Conservation (phyloP, 108 stramenopile species). For the Pseudonitzschia multiseries region DNA sequence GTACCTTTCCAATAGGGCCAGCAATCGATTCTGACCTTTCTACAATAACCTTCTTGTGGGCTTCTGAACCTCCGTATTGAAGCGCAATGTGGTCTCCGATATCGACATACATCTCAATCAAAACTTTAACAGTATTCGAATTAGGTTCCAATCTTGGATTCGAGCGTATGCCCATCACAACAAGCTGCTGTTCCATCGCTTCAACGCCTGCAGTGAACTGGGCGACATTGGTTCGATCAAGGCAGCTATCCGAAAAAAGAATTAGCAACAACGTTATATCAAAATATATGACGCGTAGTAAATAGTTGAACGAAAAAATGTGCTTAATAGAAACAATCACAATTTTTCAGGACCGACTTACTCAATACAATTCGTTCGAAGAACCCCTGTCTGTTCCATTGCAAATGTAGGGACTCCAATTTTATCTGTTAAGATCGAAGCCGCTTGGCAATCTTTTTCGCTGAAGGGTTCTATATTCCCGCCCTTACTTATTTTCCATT, state of each 20-base stretch:
- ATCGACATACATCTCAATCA: slow-evolving; percentile 98
- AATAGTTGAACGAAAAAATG: too few relatives aligned
- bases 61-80: slow-evolving; percentile 98
- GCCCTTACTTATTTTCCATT: slow-evolving; percentile 80
- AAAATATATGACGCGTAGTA: too few relatives aligned
- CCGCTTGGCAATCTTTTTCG: slow-evolving; percentile 47
- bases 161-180: slow-evolving; percentile 91
- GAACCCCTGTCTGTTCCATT: slow-evolving; percentile 94
- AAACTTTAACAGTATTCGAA: slow-evolving; percentile 83
- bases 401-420: slow-evolving; percentile 86
- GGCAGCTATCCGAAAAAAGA: slow-evolving; percentile 42
- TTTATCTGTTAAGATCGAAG: slow-evolving; percentile 43
- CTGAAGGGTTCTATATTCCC: slow-evolving; percentile 75
- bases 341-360: slow-evolving; percentile 40
- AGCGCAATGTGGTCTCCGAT: slow-evolving; percentile 95
- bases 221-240: slow-evolving; percentile 98
- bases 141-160: slow-evolving; percentile 79
- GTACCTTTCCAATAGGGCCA: slow-evolving; percentile 79
- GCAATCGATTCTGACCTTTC: slow-evolving; percentile 67
- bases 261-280: neutral
- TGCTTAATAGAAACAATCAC: neutral
- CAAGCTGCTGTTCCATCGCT: slow-evolving; percentile 89
- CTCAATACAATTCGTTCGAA: slow-evolving; percentile 99
- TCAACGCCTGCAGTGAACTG: slow-evolving; percentile 95
- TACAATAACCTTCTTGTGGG: slow-evolving; percentile 92